phyloP scores from a whole-genome alignment of 2,329 filamentous ascomycete species.

The Emmonsia crescens region DNA sequence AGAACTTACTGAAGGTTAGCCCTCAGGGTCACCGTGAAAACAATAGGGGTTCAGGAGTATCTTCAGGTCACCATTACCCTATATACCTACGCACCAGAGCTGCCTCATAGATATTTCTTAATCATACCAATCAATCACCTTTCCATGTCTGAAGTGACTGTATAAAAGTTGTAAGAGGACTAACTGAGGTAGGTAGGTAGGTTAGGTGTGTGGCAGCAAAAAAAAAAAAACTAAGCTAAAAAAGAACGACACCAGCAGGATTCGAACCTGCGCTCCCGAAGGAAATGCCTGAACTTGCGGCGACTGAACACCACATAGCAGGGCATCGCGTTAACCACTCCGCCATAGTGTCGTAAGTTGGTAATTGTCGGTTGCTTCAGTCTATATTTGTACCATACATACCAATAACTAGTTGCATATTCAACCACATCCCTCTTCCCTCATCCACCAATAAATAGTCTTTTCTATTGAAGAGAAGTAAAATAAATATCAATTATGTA shows the following conservation, averaged over 20 bases:
- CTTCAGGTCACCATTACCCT: too few species aligned
- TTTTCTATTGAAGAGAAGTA: background rate
- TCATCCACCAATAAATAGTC: too few species aligned
- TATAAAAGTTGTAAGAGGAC: too few species aligned
- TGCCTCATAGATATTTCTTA: too few species aligned
- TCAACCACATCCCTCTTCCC: too few species aligned
- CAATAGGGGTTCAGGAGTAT: too few species aligned
- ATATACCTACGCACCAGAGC: too few species aligned
- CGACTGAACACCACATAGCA: background rate
- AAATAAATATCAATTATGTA: background rate
- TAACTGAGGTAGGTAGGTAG: background rate
- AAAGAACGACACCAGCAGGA: background rate
- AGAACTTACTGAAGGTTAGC: too few species aligned
- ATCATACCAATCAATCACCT: too few species aligned
- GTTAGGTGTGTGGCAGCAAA: background rate
- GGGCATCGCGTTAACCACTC: slow-evolving; percentile 1
- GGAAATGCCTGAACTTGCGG: slow-evolving; percentile 1
- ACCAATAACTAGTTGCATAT: background rate
- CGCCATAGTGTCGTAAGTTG: background rate
- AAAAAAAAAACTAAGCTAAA: background rate
- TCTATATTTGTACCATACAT: background rate
- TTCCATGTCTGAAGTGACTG: too few species aligned
- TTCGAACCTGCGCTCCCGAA: slow-evolving; percentile 4
- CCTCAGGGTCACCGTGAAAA: too few species aligned
- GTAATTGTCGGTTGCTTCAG: background rate